phyloP scores from a whole-genome alignment of 345 rosid genomes.

The Populus alba region DNA sequence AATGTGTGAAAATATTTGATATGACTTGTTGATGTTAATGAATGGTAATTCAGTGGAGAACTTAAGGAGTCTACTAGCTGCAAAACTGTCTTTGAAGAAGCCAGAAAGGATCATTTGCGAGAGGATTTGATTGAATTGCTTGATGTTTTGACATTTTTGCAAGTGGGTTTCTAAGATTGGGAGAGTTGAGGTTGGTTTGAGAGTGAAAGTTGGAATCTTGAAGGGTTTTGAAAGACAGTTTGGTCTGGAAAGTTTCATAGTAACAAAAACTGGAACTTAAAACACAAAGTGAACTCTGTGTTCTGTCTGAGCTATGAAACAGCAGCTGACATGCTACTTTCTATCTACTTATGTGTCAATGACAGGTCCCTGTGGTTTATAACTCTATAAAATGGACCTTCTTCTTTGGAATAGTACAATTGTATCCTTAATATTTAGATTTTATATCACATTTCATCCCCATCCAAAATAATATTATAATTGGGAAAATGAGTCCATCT shows the following conservation, averaged over 20 bases:
- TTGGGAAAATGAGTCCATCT: too few species aligned
- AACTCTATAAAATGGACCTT: too few species aligned
- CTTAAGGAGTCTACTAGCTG: slow-evolving; percentile 46
- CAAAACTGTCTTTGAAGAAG: slow-evolving; percentile 41
- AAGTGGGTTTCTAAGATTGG: slow-evolving; percentile 34
- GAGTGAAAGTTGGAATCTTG: slow-evolving; percentile 5
- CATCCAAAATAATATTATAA: too few species aligned
- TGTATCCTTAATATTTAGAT: too few species aligned
- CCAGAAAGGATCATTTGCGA: slow-evolving; percentile 53
- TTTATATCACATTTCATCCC: too few species aligned
- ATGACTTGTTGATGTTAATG: slow-evolving; percentile 31
- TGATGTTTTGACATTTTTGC: slow-evolving; percentile 35
- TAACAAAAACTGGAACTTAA: too few species aligned
- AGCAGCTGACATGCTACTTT: too few species aligned
- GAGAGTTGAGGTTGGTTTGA: slow-evolving; percentile 34
- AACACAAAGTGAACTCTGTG: too few species aligned
- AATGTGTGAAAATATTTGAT: slow-evolving; percentile 32
- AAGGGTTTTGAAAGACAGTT: slow-evolving; percentile 5
- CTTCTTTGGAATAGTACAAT: too few species aligned
- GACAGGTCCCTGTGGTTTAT: too few species aligned
- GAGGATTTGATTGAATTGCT: slow-evolving; percentile 49
- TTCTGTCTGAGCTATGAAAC: too few species aligned
- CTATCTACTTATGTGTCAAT: too few species aligned
- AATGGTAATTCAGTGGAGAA: slow-evolving; percentile 42
- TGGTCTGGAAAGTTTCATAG: slow-evolving; percentile 16